These are phyloP conservation scores for Aspergillus luchuensis DNA, from an alignment of 2,329 filamentous ascomycete species.

Conservation along the genomic window DNA sequence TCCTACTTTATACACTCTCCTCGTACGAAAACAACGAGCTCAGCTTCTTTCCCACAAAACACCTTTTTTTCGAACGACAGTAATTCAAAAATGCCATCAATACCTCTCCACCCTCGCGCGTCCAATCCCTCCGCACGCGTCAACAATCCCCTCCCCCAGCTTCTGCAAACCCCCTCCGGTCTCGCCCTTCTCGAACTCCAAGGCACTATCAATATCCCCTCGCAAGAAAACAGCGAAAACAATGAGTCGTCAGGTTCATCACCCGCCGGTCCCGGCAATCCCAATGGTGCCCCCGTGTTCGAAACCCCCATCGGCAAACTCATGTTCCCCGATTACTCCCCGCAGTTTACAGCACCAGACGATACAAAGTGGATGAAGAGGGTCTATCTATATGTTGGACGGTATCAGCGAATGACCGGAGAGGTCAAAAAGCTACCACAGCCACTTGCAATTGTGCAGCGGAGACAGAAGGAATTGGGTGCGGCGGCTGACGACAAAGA, in stretches of 20 bases:
- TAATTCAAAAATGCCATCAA: conserved; percentile 41
- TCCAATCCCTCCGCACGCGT: conserved; percentile 4
- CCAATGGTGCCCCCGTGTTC: conserved; percentile 22
- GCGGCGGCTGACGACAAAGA: conserved; percentile 30
- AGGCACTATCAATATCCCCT: conserved; percentile 79
- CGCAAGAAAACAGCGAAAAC: conserved; percentile 35
- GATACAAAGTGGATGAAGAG: conserved; percentile 83
- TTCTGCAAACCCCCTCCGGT: conserved; percentile 86
- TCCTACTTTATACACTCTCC: background rate
- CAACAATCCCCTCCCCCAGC: conserved; percentile 68
- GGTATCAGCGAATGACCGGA: conserved; percentile 83
- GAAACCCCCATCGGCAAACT: conserved; percentile 69
- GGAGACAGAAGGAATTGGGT: conserved; percentile 40
- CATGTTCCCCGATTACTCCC: conserved; percentile 74
- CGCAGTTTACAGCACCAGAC: conserved; percentile 48
- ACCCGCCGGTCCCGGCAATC: conserved; percentile 13
- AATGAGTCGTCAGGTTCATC: conserved; percentile 29
- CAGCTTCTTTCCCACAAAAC: background rate
- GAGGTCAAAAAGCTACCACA: conserved; percentile 84
- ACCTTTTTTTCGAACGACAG: background rate
- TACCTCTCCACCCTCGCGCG: conserved; percentile 39
- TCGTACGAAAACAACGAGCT: background rate
- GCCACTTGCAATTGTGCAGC: conserved; percentile 76
- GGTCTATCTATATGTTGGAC: conserved; percentile 84
- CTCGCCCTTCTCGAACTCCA: conserved; percentile 91